Conservation (phyloP, 352 stramenopile genomes). For the Pythium scleroteichum region DNA sequence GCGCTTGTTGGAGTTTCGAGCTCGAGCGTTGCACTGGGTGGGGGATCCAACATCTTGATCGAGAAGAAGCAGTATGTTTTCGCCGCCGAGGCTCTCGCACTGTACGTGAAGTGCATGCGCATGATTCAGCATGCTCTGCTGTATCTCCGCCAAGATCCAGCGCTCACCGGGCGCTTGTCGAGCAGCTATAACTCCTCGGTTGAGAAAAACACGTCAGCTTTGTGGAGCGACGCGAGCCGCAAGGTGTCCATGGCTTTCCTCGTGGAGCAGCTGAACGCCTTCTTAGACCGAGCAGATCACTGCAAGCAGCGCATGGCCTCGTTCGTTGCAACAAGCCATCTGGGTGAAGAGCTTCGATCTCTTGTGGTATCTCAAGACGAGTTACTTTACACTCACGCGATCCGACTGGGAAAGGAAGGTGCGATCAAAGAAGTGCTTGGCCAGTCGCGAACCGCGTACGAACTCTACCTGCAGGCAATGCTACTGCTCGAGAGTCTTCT, state of each 20-base stretch:
- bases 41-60: constrained; percentile 33
- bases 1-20: constrained; percentile 31
- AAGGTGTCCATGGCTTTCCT: constrained; percentile 65
- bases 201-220: constrained; percentile 14
- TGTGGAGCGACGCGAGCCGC: constrained; percentile 49
- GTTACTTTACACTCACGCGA: constrained; percentile 60
- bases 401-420: constrained; percentile 61
- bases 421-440: constrained; percentile 73
- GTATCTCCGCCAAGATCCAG: constrained; percentile 60
- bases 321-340: constrained; percentile 22
- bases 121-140: constrained; percentile 62
- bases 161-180: constrained; percentile 17
- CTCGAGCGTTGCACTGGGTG: constrained; percentile 35
- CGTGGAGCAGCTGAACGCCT: constrained; percentile 60
- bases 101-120: constrained; percentile 74
- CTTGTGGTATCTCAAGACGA: constrained; percentile 55
- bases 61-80: constrained; percentile 59
- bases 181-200: constrained; percentile 12
- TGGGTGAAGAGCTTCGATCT: constrained; percentile 20
- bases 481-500: constrained; percentile 64
- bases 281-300: constrained; percentile 63
- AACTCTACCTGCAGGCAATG: constrained; percentile 62
- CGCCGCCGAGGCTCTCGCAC: constrained; percentile 54
- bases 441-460: constrained; percentile 50
- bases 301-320: constrained; percentile 54